phyloP scores from a whole-genome alignment of 805 yeast species.

The Pichia membranifaciens region DNA sequence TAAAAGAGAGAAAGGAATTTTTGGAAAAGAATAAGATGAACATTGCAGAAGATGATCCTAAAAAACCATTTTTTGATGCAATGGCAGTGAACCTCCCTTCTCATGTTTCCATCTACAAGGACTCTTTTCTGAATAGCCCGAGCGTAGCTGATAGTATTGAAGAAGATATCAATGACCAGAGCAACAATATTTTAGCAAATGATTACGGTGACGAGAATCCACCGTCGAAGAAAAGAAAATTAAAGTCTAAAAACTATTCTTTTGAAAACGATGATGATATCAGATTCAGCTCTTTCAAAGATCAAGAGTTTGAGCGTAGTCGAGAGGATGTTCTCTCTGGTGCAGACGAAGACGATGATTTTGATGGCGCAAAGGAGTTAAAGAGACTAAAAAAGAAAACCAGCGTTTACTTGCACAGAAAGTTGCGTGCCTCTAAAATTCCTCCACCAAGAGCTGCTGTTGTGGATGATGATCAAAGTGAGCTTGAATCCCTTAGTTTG shows the following conservation, averaged over 20 bases:
- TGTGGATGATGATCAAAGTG: slow-evolving; percentile 9
- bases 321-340: slow-evolving; percentile 12
- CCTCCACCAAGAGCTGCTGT: not conserved
- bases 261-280: slow-evolving; percentile 10
- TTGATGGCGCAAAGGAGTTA: slow-evolving; percentile 33
- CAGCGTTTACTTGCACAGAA: slow-evolving; percentile 49
- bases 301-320: slow-evolving; percentile 9
- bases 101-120: slow-evolving; percentile 10
- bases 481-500: slow-evolving; percentile 18
- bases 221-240: slow-evolving; percentile 19
- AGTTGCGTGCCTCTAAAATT: slow-evolving; percentile 40
- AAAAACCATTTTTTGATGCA: slow-evolving; percentile 16
- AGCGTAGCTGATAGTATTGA: slow-evolving; percentile 21
- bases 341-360: slow-evolving; percentile 26
- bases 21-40: slow-evolving; percentile 27
- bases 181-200: slow-evolving; percentile 16
- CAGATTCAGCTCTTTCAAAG: slow-evolving; percentile 10
- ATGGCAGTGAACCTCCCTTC: slow-evolving; percentile 15
- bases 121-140: slow-evolving; percentile 6
- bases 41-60: slow-evolving; percentile 11
- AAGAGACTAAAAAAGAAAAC: slow-evolving; percentile 27
- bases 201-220: slow-evolving; percentile 15
- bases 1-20: slow-evolving; percentile 37
- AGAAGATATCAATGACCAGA: slow-evolving; percentile 19
- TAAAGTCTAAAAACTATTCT: slow-evolving; percentile 1